These are phyloP conservation scores for Terfezia boudieri DNA, from an alignment of 495 filamentous ascomycete species.

Conservation along the genomic window DNA sequence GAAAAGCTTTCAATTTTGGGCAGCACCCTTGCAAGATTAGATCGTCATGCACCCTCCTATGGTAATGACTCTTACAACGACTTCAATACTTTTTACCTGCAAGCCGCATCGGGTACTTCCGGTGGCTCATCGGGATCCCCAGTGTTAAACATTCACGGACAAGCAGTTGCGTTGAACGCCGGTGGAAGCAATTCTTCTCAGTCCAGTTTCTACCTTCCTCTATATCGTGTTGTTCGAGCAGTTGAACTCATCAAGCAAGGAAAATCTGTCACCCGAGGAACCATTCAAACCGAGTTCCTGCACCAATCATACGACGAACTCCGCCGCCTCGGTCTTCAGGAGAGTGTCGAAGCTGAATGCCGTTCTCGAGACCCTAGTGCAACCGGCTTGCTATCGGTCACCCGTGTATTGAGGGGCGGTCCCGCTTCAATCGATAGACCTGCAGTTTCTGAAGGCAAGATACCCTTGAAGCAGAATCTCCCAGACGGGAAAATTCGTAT, in stretches of 20 bases:
- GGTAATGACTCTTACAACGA: constrained; percentile 18
- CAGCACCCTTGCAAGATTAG: constrained; percentile 17
- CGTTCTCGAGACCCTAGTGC: constrained; percentile 8
- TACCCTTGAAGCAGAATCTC: not conserved
- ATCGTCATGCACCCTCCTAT: constrained; percentile 18
- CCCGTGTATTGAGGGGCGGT: constrained; percentile 16
- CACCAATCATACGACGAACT: constrained; percentile 18
- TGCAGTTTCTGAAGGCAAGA: not conserved
- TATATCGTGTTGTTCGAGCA: constrained; percentile 17
- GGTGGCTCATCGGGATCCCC: constrained; percentile 19
- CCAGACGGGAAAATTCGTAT: constrained; percentile 11
- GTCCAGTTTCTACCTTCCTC: constrained; percentile 18
- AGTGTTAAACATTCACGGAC: constrained; percentile 17
- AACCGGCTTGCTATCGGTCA: constrained; percentile 15
- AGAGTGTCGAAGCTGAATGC: constrained; percentile 14
- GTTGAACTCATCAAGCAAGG: constrained; percentile 18
- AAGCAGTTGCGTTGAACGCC: constrained; percentile 17
- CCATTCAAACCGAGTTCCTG: constrained; percentile 18
- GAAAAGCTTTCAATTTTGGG: constrained; percentile 20
- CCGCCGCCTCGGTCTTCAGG: constrained; percentile 14
- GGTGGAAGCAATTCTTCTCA: constrained; percentile 20
- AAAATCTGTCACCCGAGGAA: constrained; percentile 15
- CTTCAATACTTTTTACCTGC: constrained; percentile 21
- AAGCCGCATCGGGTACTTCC: constrained; percentile 19
- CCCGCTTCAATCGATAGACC: constrained; percentile 12